These are phyloP conservation scores for Psidium guajava DNA, from an alignment of 345 rosid species.

Conservation along the genomic window DNA sequence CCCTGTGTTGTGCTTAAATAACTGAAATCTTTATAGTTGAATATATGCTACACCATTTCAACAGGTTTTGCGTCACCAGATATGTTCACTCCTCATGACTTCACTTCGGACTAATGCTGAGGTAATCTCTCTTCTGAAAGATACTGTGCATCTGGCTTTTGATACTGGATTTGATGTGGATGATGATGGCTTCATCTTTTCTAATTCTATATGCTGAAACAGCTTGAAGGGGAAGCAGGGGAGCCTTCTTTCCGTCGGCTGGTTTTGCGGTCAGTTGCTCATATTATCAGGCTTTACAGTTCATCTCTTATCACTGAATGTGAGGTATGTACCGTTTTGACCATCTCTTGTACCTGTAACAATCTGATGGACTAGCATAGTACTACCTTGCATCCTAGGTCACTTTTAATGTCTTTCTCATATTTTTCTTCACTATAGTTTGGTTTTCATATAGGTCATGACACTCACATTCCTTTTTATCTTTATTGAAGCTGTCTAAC, in stretches of 20 bases:
- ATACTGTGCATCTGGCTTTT: background rate
- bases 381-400: background rate
- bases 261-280: slow-evolving; percentile 96
- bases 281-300: slow-evolving; percentile 83
- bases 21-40: background rate
- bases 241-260: slow-evolving; percentile 95
- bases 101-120: slow-evolving; percentile 88
- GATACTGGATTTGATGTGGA: background rate
- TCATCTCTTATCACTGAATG: slow-evolving; percentile 87
- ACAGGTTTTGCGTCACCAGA: slow-evolving; percentile 90
- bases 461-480: background rate
- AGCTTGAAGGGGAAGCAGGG: slow-evolving; percentile 93
- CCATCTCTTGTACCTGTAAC: background rate
- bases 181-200: background rate
- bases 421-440: background rate
- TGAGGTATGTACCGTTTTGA: slow-evolving; percentile 47
- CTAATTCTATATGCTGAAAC: slow-evolving; percentile 15
- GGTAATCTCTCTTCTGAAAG: slow-evolving; percentile 28
- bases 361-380: background rate
- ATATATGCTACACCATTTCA: background rate
- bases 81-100: slow-evolving; percentile 95
- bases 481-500: background rate
- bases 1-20: background rate
- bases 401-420: background rate
- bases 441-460: background rate